Percentiles rank a stretch among this genome's conserved stretches.
phyloP scores from a whole-genome alignment of 805 yeast genomes.

The Ogataea siamensis region DNA sequence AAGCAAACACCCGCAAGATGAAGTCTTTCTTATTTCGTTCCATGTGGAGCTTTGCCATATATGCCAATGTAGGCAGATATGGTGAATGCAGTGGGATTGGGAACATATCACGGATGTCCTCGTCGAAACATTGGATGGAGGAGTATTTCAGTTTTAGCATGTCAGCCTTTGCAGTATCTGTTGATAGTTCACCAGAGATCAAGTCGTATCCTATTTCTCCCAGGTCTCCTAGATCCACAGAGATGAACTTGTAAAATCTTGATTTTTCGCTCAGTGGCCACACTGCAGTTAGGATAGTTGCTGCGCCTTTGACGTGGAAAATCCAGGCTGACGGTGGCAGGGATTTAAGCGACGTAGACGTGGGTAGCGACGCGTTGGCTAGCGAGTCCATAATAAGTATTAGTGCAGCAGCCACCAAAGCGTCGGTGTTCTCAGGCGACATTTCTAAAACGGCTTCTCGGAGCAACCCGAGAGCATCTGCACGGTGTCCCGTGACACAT shows the following conservation, averaged over 20 bases:
- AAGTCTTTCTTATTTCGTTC: conserved; percentile 85
- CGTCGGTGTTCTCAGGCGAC: conserved; percentile 83
- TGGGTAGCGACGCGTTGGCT: conserved; percentile 79
- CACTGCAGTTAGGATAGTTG: conserved; percentile 92
- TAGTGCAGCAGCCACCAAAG: conserved; percentile 88
- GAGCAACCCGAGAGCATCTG: conserved; percentile 77
- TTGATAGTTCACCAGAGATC: conserved; percentile 34
- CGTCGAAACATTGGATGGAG: conserved; percentile 78
- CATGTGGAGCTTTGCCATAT: conserved; percentile 75
- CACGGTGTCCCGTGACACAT: conserved; percentile 80
- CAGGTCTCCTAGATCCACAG: conserved; percentile 87
- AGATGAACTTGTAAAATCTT: conserved; percentile 63
- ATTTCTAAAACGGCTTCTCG: conserved; percentile 86
- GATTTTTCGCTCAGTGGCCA: conserved; percentile 81
- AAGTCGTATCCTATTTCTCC: conserved; percentile 59
- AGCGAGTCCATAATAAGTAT: conserved; percentile 88
- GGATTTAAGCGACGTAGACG: conserved; percentile 50
- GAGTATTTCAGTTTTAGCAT: conserved; percentile 40
- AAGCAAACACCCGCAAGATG: conserved; percentile 82
- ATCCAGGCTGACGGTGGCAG: conserved; percentile 95
- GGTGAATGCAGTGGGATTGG: conserved; percentile 85
- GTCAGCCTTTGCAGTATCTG: conserved; percentile 12
- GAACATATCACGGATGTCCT: conserved; percentile 77
- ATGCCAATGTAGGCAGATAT: conserved; percentile 81
- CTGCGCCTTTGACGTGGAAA: conserved; percentile 95